These are phyloP conservation scores for Rubroboletus pulcherrimus DNA, from an alignment of 768 basidiomycete genomes.

Conservation along the genomic window DNA sequence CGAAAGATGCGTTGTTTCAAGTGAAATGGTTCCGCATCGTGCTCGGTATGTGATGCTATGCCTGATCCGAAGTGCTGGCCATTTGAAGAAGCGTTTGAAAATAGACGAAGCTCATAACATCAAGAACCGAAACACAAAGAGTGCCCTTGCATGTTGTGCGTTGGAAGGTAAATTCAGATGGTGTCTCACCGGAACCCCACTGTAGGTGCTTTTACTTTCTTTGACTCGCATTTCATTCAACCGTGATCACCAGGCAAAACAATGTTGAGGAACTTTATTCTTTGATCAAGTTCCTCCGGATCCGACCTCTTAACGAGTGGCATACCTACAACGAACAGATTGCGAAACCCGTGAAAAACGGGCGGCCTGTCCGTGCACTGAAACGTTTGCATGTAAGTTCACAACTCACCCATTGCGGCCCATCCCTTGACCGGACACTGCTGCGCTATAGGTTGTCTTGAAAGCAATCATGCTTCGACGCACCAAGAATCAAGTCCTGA, in stretches of 20 bases:
- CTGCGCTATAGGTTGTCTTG: slow-evolving; percentile 61
- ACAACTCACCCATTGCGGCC: neutral
- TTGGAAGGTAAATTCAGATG: slow-evolving; percentile 79
- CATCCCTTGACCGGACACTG: neutral
- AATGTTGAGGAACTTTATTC: slow-evolving; percentile 86
- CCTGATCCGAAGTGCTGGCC: neutral
- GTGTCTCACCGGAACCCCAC: slow-evolving; percentile 84
- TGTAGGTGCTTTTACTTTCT: slow-evolving; percentile 37
- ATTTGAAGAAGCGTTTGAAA: neutral
- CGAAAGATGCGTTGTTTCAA: slow-evolving; percentile 65
- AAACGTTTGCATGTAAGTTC: slow-evolving; percentile 70
- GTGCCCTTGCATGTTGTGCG: slow-evolving; percentile 72
- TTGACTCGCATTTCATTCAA: neutral
- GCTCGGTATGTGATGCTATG: slow-evolving; percentile 50
- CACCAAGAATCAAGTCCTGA: slow-evolving; percentile 64
- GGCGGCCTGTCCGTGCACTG: slow-evolving; percentile 62
- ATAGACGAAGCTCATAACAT: slow-evolving; percentile 95
- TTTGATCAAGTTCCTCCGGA: slow-evolving; percentile 81
- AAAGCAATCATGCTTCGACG: slow-evolving; percentile 88
- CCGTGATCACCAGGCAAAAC: slow-evolving; percentile 61
- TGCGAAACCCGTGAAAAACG: slow-evolving; percentile 72
- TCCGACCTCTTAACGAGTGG: slow-evolving; percentile 80
- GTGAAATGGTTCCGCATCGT: slow-evolving; percentile 84
- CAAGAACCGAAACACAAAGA: slow-evolving; percentile 80
- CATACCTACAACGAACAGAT: slow-evolving; percentile 76